These are phyloP conservation scores for Aspergillus costaricaensis DNA, from an alignment of 2,329 filamentous ascomycete species.

Conservation along the genomic window DNA sequence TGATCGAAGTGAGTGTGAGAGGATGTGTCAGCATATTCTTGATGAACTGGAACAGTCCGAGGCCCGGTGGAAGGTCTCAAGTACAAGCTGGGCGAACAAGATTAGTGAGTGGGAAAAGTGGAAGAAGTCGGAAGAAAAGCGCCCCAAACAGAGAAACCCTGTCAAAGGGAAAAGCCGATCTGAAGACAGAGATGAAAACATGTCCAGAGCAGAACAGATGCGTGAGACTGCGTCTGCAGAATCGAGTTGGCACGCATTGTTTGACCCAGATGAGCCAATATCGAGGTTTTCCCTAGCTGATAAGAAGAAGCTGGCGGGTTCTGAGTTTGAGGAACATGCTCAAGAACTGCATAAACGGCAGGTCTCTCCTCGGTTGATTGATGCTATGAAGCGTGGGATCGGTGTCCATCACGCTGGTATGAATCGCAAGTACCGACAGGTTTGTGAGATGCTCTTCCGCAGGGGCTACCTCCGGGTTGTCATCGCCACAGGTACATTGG, in stretches of 20 bases:
- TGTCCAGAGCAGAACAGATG: conserved; percentile 56
- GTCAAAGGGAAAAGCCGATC: conserved; percentile 35
- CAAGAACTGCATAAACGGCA: conserved; percentile 54
- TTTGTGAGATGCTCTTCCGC: conserved; percentile 45
- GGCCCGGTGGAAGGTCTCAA: conserved; percentile 39
- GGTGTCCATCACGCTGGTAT: conserved; percentile 79
- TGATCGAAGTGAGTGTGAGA: conserved; percentile 66
- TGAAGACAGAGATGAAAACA: conserved; percentile 43
- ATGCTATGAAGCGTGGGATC: conserved; percentile 66
- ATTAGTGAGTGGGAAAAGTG: conserved; percentile 58
- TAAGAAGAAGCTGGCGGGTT: conserved; percentile 56
- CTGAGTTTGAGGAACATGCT: conserved; percentile 61
- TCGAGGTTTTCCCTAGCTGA: conserved; percentile 57
- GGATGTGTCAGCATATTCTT: conserved; percentile 55
- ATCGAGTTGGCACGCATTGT: conserved; percentile 60
- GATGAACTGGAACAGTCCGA: conserved; percentile 58
- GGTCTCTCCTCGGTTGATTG: conserved; percentile 53
- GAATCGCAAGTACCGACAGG: conserved; percentile 73
- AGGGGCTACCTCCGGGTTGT: conserved; percentile 64
- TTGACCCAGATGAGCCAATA: conserved; percentile 66
- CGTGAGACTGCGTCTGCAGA: conserved; percentile 61
- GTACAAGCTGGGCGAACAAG: conserved; percentile 62
- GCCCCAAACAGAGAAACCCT: conserved; percentile 46
- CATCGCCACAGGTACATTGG: conserved; percentile 73
- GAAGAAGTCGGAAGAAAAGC: conserved; percentile 29